Percentiles rank a stretch among this genome's conserved stretches.
phyloP scores from a whole-genome alignment of 2,329 filamentous ascomycete genomes.

The Microdochium nivale region DNA sequence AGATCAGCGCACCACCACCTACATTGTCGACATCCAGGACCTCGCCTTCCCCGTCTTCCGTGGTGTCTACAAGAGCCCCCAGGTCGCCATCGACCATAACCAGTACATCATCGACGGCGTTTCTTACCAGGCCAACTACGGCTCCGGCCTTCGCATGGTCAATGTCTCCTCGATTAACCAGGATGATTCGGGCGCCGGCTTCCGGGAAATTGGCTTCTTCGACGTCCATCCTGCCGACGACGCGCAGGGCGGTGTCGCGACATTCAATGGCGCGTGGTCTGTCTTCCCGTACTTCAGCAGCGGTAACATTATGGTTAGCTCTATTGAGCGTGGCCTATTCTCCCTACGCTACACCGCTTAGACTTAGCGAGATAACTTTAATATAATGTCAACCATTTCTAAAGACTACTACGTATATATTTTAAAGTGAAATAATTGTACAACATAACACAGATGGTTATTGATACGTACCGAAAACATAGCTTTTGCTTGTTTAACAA shows the following conservation, averaged over 20 bases:
- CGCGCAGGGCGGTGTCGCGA: slow-evolving; percentile 25
- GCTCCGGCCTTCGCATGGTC: slow-evolving; percentile 33
- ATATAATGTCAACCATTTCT: too few species aligned
- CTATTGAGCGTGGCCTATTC: slow-evolving; percentile 41
- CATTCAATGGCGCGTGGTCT: slow-evolving; percentile 36
- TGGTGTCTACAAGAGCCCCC: slow-evolving; percentile 30
- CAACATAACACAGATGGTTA: too few species aligned
- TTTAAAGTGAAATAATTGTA: too few species aligned
- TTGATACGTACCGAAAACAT: too few species aligned
- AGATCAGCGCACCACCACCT: slow-evolving; percentile 37
- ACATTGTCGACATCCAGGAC: slow-evolving; percentile 39
- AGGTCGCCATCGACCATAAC: slow-evolving; percentile 37
- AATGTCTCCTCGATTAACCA: slow-evolving; percentile 24
- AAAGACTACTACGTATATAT: too few species aligned
- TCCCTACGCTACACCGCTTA: neutral
- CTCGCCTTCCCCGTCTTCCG: slow-evolving; percentile 33
- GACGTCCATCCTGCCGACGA: slow-evolving; percentile 44
- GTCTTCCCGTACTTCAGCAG: slow-evolving; percentile 39
- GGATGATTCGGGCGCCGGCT: slow-evolving; percentile 33
- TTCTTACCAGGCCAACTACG: slow-evolving; percentile 42
- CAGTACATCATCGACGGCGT: slow-evolving; percentile 36
- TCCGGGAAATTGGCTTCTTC: slow-evolving; percentile 40
- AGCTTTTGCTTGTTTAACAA: too few species aligned
- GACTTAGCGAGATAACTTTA: too few species aligned
- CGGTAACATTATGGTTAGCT: slow-evolving; percentile 41